These are phyloP conservation scores for Gentiana dahurica DNA, from an alignment of 257 asterid genomes.

Conservation along the genomic window DNA sequence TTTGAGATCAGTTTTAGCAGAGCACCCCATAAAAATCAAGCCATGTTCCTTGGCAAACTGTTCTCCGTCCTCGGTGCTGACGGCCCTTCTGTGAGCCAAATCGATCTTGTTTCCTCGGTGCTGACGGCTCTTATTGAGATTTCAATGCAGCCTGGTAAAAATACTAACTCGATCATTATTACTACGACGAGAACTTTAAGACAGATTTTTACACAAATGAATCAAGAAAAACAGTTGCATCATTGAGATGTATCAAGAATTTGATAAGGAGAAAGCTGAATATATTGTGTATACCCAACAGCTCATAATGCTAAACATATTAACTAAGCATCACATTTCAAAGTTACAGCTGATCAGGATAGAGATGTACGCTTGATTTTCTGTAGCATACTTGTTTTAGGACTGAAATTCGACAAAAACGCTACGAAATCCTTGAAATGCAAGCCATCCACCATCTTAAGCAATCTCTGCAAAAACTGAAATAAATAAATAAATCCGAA, in stretches of 20 bases:
- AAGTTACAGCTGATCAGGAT: neutral
- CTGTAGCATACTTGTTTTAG: slow-evolving; percentile 62
- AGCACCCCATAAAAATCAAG: slow-evolving; percentile 73
- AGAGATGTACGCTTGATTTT: slow-evolving; percentile 57
- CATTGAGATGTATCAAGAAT: neutral
- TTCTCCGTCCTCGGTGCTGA: slow-evolving; percentile 76
- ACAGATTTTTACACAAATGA: too few relatives aligned
- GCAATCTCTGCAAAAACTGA: slow-evolving; percentile 51
- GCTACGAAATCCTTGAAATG: slow-evolving; percentile 89
- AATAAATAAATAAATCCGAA: neutral
- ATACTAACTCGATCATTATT: too few relatives aligned
- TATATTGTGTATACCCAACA: neutral
- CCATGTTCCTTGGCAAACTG: slow-evolving; percentile 78
- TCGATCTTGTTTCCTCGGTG: slow-evolving; percentile 55
- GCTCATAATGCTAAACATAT: slow-evolving; percentile 12
- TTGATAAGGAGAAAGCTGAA: neutral
- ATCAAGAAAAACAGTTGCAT: too few relatives aligned
- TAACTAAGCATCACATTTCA: neutral
- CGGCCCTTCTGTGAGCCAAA: slow-evolving; percentile 73
- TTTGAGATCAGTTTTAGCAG: slow-evolving; percentile 81
- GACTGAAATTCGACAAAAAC: slow-evolving; percentile 77
- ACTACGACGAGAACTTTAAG: too few relatives aligned
- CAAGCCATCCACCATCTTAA: slow-evolving; percentile 91
- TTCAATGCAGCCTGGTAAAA: neutral
- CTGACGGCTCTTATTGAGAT: too few relatives aligned